phyloP scores from a whole-genome alignment of 139 green algal genomes.

The Eudorina sp. region DNA sequence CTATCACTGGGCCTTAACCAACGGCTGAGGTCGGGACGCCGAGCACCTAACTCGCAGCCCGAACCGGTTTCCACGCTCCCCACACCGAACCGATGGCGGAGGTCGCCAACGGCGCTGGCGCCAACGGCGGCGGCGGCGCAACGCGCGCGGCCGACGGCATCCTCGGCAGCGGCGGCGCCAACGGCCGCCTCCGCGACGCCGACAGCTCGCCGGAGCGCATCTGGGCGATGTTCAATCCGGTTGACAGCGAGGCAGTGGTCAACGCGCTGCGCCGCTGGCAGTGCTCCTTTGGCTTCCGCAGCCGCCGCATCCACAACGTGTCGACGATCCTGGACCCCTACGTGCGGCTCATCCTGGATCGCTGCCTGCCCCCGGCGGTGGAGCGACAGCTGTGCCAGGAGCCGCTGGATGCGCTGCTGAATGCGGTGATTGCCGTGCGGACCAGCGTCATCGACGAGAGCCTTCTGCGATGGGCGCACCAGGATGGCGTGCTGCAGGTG shows the following conservation, averaged over 20 bases:
- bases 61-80: no score
- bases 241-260: constrained; percentile 56
- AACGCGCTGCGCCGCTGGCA: constrained; percentile 57
- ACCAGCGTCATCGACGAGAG: constrained; percentile 56
- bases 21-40: no score
- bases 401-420: constrained; percentile 55
- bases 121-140: background rate
- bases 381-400: constrained; percentile 53
- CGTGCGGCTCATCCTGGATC: constrained; percentile 57
- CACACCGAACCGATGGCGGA: no score
- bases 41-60: no score
- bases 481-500: constrained; percentile 50
- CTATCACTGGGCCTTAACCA: no score
- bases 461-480: constrained; percentile 49
- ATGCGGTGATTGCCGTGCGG: constrained; percentile 43
- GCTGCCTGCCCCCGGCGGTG: constrained; percentile 50
- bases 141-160: constrained; percentile 8
- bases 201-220: constrained; percentile 20
- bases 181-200: background rate
- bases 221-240: constrained; percentile 48
- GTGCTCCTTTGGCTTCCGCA: constrained; percentile 34
- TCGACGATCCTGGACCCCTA: constrained; percentile 52
- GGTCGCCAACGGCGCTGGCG: background rate
- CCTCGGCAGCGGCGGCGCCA: background rate
- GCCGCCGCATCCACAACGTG: constrained; percentile 4